Conservation (phyloP, 768 basidiomycete genomes). For the Suillus occidentalis region DNA sequence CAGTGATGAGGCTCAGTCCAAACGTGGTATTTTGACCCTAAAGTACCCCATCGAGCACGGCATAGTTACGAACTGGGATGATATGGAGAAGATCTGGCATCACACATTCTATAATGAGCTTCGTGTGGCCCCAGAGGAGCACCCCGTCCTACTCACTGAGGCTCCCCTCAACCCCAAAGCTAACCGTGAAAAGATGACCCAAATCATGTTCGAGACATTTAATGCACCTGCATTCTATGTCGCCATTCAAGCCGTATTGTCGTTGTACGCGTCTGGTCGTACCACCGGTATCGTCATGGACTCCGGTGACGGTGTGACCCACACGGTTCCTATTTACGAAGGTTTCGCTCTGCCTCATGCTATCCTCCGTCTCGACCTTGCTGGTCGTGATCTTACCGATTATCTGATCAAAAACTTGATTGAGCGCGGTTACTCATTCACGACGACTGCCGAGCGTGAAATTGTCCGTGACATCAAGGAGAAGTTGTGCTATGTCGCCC, state of each 20-base stretch:
- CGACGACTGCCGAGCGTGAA: conserved; percentile 90
- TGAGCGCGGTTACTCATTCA: conserved; percentile 95
- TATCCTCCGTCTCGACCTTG: conserved; percentile 88
- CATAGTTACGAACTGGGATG: conserved; percentile 98
- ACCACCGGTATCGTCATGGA: conserved; percentile 95
- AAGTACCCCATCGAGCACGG: conserved; percentile 95
- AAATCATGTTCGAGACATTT: conserved; percentile 81
- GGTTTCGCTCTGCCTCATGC: conserved; percentile 92
- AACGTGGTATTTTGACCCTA: conserved; percentile 91
- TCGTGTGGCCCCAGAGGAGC: conserved; percentile 76
- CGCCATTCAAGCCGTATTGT: conserved; percentile 71
- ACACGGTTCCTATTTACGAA: conserved; percentile 97
- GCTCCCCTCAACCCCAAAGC: conserved; percentile 74
- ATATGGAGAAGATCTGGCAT: conserved; percentile 99
- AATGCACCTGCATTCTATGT: conserved; percentile 77
- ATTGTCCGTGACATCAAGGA: conserved; percentile 96
- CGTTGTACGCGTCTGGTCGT: conserved; percentile 89
- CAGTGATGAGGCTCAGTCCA: conserved; percentile 90
- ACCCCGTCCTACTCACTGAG: conserved; percentile 70
- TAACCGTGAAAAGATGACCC: conserved; percentile 75
- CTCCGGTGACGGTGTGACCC: conserved; percentile 94
- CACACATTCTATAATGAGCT: conserved; percentile 92
- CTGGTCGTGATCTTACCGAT: conserved; percentile 90
- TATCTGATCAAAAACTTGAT: conserved; percentile 80
- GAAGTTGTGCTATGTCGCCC: conserved; percentile 90